Base-by-base conservation (phyloP, 192 early-diverging fungal species). In the Backusella luteola region DNA sequence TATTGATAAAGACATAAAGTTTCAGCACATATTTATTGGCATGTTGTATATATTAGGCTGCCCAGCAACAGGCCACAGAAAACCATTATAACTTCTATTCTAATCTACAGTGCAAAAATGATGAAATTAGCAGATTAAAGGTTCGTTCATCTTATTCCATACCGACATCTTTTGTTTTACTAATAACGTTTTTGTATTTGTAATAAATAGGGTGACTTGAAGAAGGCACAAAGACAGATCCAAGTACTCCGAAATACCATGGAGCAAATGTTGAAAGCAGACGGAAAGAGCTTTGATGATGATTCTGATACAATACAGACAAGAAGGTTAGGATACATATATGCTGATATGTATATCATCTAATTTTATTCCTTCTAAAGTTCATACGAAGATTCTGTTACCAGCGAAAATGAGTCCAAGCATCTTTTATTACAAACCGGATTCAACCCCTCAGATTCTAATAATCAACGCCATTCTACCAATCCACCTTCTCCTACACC, bases 231-330 rank as follows among this genome's bases (percentile, higher is more conserved):
- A 67, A 14, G 36, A 4, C 74, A 75, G n/a, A 67, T 75, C 15
- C 59, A 38, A 35, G 74, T 66, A 2, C 74, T 75, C 9, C 41
- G 63, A 34, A 66, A 36, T 23, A 75, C 74, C 26, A 75, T 75
- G 59, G 74, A 75, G n/a, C 74, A 75, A 67, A 38, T 75, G 38
- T 32, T 75, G 6, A 67, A 66, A 32, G 74, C 74, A 29, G 59
- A 75, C 3, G 59, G 70, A 23, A 71, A 49, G 42, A 44, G 29
- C 14, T 46, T 34, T 71, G 70, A 49, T 34, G 70, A 71, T 29
- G 36, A 71, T 26, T 71, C 23, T 19, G 41, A 32, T 63, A 63
- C 56, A 63, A 23, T 63, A 29, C 56, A 14, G 23, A 71, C 23
- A 29, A 70, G 69, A 42, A 70, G 69, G 69, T 70, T 9, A 38